Conservation (phyloP, 164 flowering plant genomes). For the grape (Vitis vinifera) region ASM3070453v1 NC_081817.1:15594501-15595000, state of each 20-base stretch:
- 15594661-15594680: too few species aligned
- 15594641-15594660: too few species aligned
- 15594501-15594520: too few species aligned
- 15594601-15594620: too few species aligned
- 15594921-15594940: conserved; percentile 15
- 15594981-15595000: background rate
- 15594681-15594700: too few species aligned
- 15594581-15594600: too few species aligned
- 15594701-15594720: too few species aligned
- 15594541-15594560: too few species aligned
- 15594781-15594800: background rate
- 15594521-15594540: too few species aligned
- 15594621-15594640: too few species aligned
- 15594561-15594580: too few species aligned
- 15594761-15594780: background rate
- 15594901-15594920: conserved; percentile 11
- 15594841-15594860: conserved; percentile 1
- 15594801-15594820: background rate
- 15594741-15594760: background rate
- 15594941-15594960: conserved; percentile 10
- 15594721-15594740: too few species aligned
- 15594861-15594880: conserved; percentile 10
- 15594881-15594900: conserved; percentile 15
- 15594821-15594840: conserved; percentile 4
- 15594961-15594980: background rate